Evolutionary conservation across 2,329 filamentous ascomycete genomes (phyloP), one percentile per base, ranked within the genome.

Genomic region (Ophiognomonia clavigignenti-juglandacearum): DNA sequence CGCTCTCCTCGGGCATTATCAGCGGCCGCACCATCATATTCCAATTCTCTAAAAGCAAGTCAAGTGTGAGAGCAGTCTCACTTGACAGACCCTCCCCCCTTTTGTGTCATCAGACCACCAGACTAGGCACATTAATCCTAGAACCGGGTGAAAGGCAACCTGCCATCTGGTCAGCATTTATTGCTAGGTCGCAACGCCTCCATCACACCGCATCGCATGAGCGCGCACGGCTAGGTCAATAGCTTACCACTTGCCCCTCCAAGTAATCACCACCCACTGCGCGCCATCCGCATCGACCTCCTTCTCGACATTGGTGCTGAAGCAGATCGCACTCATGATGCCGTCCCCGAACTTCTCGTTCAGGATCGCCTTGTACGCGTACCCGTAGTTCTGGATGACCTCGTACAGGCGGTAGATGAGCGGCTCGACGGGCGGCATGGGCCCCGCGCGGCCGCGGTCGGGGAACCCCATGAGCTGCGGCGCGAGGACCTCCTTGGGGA

Each of bases 311-410:
- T 89, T 89, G 0, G 89, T 95, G 43, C 82, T 86, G 66, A 96
- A 96, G 14, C 83, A 82, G 61, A 96, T 96, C 1, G 91, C 92
- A 62, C 89, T 95, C 92, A 97, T 96, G 61, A 97, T 97, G 1
- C 92, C 92, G 62, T 91, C 86, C 0, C 86, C 86, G 62, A 89
- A 90, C 75, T 96, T 96, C 77, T 97, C 92, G 57, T 97, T 96
- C 66, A 96, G 64, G 4, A 97, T 80, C 1, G 90, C 91, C 76
- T 96, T 96, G 70, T 95, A 96, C 1, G 91, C 88, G 65, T 96
- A 95, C 1, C 92, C 92, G 61, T 96, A 96, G 66, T 96, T 97
- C 71, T 96, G 91, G 53, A 97, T 85, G 62, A 96, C 86, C 74
- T 97, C 92, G 65, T 89, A 96, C 50, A 96, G 66, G 3, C 92